phyloP scores from a whole-genome alignment of 495 filamentous ascomycete genomes.

The Chaetomium fimeti region DNA sequence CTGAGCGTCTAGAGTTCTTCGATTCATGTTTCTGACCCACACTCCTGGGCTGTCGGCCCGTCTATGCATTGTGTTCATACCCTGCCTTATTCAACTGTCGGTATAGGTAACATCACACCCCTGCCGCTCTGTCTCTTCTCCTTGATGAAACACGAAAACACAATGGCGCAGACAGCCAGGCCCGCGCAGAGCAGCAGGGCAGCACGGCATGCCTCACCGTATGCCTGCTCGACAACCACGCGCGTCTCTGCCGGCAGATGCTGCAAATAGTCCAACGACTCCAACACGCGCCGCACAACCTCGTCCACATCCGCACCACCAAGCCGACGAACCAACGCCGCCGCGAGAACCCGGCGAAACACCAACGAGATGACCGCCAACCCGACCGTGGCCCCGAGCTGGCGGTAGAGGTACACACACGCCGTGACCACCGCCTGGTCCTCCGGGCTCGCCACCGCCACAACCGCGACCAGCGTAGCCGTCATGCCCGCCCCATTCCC shows the following conservation, averaged over 20 bases:
- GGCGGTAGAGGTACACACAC: background rate
- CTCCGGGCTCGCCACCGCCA: background rate
- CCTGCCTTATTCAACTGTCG: too few species aligned
- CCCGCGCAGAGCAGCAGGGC: background rate
- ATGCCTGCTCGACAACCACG: background rate
- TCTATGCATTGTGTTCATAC: too few species aligned
- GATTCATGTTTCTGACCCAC: too few species aligned
- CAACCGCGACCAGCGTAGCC: background rate
- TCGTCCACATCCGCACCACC: background rate
- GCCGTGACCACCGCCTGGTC: background rate
- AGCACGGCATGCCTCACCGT: background rate
- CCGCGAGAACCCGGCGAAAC: constrained; percentile 1
- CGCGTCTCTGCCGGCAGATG: background rate
- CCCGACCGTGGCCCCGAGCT: background rate
- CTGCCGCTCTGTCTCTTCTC: background rate
- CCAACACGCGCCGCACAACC: background rate
- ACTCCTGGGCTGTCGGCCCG: too few species aligned
- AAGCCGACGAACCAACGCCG: background rate
- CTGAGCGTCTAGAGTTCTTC: too few species aligned
- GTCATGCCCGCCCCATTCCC: background rate
- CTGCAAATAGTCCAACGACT: constrained; percentile 2
- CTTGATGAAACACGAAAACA: background rate
- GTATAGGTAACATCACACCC: too few species aligned
- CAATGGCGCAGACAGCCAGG: constrained; percentile 1
- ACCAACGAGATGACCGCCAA: background rate